These are phyloP conservation scores for Pseudozyma thailandica DNA, from an alignment of 1,284 basidiomycete genomes.

Conservation along the genomic window DNA sequence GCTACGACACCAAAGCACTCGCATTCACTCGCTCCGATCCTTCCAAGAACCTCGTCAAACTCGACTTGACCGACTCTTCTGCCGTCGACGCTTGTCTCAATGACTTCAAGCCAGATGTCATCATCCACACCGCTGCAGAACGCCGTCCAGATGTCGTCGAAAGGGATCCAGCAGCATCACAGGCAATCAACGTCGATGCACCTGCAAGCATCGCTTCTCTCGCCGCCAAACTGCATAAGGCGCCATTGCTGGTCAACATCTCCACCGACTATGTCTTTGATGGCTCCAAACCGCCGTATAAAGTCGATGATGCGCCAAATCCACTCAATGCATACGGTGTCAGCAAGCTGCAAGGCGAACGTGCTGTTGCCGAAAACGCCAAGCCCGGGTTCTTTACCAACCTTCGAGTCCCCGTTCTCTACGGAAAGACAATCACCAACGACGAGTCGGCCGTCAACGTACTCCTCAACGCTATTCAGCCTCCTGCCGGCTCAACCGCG, in stretches of 20 bases:
- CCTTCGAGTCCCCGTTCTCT: constrained; percentile 69
- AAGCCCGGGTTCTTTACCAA: constrained; percentile 60
- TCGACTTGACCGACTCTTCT: constrained; percentile 70
- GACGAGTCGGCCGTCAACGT: constrained; percentile 65
- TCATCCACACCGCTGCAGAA: constrained; percentile 72
- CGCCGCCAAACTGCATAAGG: constrained; percentile 52
- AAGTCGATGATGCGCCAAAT: constrained; percentile 69
- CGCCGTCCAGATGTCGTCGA: constrained; percentile 68
- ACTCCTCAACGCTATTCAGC: constrained; percentile 54
- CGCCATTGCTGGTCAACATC: constrained; percentile 70
- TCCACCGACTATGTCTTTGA: constrained; percentile 69
- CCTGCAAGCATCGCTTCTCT: constrained; percentile 67
- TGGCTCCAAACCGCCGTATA: constrained; percentile 70
- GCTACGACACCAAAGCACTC: constrained; percentile 61
- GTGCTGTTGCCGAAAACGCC: constrained; percentile 62
- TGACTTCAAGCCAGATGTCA: constrained; percentile 68
- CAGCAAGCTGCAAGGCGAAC: constrained; percentile 65
- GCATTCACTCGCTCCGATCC: constrained; percentile 70
- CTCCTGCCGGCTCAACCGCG: constrained; percentile 9
- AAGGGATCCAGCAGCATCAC: constrained; percentile 69
- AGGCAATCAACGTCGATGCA: constrained; percentile 70
- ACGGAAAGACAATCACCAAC: constrained; percentile 54
- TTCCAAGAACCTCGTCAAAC: constrained; percentile 65
- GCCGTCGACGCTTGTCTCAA: constrained; percentile 69
- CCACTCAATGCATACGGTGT: constrained; percentile 71